phyloP scores from a whole-genome alignment of 768 basidiomycete species.

The Boletus rubescentipes region DNA sequence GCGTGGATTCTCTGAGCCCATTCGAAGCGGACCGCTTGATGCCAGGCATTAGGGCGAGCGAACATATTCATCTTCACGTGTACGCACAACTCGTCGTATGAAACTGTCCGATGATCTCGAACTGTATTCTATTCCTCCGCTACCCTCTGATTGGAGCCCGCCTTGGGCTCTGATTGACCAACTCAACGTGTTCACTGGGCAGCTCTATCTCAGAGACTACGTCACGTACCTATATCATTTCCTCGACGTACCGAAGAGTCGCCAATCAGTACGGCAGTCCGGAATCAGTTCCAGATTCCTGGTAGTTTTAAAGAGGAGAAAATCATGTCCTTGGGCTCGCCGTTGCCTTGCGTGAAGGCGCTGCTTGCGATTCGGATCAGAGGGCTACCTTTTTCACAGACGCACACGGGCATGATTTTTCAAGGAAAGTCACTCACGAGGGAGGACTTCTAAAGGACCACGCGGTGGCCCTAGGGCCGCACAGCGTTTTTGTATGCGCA shows the following conservation, averaged over 20 bases:
- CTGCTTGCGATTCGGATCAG: conserved; percentile 34
- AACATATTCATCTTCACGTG: conserved; percentile 36
- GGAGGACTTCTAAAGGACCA: neutral
- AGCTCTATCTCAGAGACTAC: neutral
- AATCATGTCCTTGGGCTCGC: conserved; percentile 31
- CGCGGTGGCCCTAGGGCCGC: no score
- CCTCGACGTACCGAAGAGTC: conserved; percentile 17
- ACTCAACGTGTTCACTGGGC: no score
- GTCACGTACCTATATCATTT: conserved; percentile 22
- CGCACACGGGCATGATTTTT: neutral
- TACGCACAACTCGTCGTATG: conserved; percentile 29
- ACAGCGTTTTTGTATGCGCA: no score
- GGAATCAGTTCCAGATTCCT: neutral
- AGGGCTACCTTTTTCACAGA: conserved; percentile 14
- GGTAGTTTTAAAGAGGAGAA: conserved; percentile 3
- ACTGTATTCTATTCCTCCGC: conserved; percentile 7
- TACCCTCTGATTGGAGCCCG: neutral
- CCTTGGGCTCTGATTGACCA: neutral
- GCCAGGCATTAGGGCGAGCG: conserved; percentile 34
- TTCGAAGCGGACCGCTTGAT: conserved; percentile 39
- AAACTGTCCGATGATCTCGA: conserved; percentile 28
- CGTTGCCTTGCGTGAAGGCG: conserved; percentile 27
- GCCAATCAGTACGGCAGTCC: neutral
- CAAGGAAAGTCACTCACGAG: neutral
- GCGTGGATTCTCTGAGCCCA: conserved; percentile 15